Percentiles rank a stretch among this genome's conserved stretches.
Conservation (phyloP, 2,329 filamentous ascomycete species). For the Neurospora sp. region DNA sequence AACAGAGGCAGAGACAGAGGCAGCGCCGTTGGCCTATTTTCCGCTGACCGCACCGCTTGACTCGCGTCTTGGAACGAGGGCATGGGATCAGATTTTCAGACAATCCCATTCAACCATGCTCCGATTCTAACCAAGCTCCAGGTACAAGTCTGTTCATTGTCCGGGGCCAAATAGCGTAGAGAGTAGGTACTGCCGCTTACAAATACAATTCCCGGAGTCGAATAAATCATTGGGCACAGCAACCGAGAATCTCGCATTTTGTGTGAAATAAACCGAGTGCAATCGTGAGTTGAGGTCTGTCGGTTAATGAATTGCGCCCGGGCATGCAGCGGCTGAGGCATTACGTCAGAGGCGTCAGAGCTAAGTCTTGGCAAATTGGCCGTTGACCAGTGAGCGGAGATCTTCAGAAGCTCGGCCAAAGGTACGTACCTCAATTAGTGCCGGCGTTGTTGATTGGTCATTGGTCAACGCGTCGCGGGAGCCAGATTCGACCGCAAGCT, state of each 20-base stretch:
- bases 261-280: neutral
- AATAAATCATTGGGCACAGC: neutral
- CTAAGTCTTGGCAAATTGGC: constrained; percentile 7
- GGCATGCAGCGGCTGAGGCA: neutral
- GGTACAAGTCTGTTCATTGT: neutral
- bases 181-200: neutral
- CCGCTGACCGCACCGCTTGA: neutral
- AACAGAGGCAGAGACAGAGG: neutral
- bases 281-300: neutral
- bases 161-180: neutral
- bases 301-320: neutral
- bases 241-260: neutral
- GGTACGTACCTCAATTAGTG: neutral
- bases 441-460: neutral
- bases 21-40: neutral
- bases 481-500: neutral
- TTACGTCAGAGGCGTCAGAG: constrained; percentile 12
- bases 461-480: neutral
- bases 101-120: neutral
- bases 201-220: neutral
- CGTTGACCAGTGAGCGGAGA: neutral
- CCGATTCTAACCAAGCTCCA: neutral
- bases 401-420: neutral
- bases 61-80: neutral
- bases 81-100: neutral